Evolutionary conservation across 2,329 filamentous ascomycete genomes (phyloP).

Genomic region (Aspergillus carbonarius): DNA sequence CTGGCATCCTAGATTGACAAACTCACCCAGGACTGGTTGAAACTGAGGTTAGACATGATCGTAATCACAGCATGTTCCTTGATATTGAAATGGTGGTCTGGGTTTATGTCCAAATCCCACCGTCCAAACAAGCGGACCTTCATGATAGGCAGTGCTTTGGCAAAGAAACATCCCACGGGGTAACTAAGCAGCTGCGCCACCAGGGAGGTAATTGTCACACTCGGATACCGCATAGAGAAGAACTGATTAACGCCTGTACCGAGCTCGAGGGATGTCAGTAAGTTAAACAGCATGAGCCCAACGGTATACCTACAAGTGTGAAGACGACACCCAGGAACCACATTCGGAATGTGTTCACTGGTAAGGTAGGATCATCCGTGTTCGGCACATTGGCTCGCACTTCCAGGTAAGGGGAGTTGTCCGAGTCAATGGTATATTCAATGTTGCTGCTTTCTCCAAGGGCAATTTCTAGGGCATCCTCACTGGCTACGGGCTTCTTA

Average conservation of each 20-base stretch:
- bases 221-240: constrained; percentile 47
- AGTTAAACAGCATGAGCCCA: neutral
- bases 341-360: constrained; percentile 34
- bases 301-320: constrained; percentile 33
- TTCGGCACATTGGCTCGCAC: constrained; percentile 30
- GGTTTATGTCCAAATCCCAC: constrained; percentile 35
- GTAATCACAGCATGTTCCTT: constrained; percentile 49
- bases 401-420: constrained; percentile 30
- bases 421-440: constrained; percentile 24
- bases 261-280: constrained; percentile 1
- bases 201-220: constrained; percentile 45
- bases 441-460: constrained; percentile 18
- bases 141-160: constrained; percentile 41
- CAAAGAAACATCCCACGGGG: constrained; percentile 42
- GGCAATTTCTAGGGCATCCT: constrained; percentile 21
- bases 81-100: constrained; percentile 47
- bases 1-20: no score
- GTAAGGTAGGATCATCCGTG: constrained; percentile 28
- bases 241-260: constrained; percentile 49
- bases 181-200: constrained; percentile 47
- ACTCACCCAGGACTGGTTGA: constrained; percentile 35
- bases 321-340: constrained; percentile 49
- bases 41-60: constrained; percentile 51
- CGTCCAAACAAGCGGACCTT: constrained; percentile 18
- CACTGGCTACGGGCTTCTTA: constrained; percentile 17